Evolutionary conservation across 139 green algal species (phyloP).

Genomic region (Pleodorina starrii): DNA sequence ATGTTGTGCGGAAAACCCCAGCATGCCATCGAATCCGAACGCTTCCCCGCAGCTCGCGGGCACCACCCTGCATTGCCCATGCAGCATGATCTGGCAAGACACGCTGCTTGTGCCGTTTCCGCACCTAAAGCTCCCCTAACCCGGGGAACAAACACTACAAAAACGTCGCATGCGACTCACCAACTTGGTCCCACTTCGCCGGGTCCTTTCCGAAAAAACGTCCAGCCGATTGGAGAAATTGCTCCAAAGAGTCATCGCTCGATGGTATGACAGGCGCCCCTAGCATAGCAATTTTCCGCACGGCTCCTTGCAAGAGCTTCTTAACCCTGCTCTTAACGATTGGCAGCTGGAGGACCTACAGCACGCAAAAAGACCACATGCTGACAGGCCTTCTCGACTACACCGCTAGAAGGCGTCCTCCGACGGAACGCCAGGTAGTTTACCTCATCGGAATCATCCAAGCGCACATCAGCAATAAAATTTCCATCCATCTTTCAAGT

Average conservation of each 20-base stretch:
- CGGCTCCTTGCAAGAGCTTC: conserved; percentile 57
- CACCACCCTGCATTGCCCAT: no score
- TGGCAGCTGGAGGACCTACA: conserved; percentile 76
- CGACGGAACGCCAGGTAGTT: background rate
- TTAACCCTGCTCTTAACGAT: conserved; percentile 66
- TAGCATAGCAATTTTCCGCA: conserved; percentile 60
- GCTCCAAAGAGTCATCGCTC: conserved; percentile 67
- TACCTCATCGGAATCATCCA: conserved; percentile 62
- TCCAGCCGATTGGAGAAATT: conserved; percentile 68
- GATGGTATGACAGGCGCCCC: conserved; percentile 60
- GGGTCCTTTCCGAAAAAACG: conserved; percentile 81
- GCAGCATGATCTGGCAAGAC: no score
- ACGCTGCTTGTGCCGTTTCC: no score
- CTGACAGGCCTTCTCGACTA: background rate
- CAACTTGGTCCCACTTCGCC: conserved; percentile 73
- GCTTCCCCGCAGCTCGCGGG: no score
- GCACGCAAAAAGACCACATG: background rate
- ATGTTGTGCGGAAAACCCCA: no score
- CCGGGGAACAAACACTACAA: no score
- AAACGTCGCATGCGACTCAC: conserved; percentile 50
- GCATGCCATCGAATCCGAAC: no score
- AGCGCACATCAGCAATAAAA: conserved; percentile 63
- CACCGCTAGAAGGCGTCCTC: background rate
- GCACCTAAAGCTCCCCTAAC: no score
- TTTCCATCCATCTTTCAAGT: conserved; percentile 54